Evolutionary conservation across 176 grass and related monocot species (phyloP).

Genomic region (Poa pratensis): DNA sequence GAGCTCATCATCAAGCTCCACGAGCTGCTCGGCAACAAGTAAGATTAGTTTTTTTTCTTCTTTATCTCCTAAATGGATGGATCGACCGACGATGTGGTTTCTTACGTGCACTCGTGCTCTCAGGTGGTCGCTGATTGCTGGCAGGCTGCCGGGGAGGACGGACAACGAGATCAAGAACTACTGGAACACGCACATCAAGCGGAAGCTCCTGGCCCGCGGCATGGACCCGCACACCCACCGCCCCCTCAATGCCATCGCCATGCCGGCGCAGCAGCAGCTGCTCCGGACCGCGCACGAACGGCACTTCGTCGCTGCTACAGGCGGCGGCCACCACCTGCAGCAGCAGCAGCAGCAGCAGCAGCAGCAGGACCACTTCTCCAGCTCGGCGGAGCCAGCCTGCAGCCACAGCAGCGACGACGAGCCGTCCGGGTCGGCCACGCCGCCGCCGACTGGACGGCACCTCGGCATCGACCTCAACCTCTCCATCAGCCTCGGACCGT

Average conservation of each 20-base stretch:
- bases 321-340: background rate
- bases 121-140: constrained; percentile 85
- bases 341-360: constrained; percentile 25
- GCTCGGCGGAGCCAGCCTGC: constrained; percentile 42
- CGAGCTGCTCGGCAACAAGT: constrained; percentile 92
- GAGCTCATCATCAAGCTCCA: constrained; percentile 95
- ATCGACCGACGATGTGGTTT: background rate
- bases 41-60: background rate
- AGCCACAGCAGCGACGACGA: constrained; percentile 69
- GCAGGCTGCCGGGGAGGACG: constrained; percentile 72
- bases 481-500: constrained; percentile 70
- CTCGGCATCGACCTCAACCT: constrained; percentile 87
- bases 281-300: background rate
- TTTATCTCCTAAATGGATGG: background rate
- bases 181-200: constrained; percentile 95
- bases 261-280: background rate
- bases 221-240: constrained; percentile 80
- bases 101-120: background rate
- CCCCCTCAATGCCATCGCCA: constrained; percentile 51
- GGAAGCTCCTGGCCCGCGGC: constrained; percentile 73
- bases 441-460: constrained; percentile 20
- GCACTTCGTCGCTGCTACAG: background rate
- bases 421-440: constrained; percentile 40
- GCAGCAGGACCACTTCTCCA: constrained; percentile 30
- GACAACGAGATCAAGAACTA: constrained; percentile 99